These are phyloP conservation scores for Boletellus ananiceps DNA, from an alignment of 768 basidiomycete genomes.

Conservation along the genomic window DNA sequence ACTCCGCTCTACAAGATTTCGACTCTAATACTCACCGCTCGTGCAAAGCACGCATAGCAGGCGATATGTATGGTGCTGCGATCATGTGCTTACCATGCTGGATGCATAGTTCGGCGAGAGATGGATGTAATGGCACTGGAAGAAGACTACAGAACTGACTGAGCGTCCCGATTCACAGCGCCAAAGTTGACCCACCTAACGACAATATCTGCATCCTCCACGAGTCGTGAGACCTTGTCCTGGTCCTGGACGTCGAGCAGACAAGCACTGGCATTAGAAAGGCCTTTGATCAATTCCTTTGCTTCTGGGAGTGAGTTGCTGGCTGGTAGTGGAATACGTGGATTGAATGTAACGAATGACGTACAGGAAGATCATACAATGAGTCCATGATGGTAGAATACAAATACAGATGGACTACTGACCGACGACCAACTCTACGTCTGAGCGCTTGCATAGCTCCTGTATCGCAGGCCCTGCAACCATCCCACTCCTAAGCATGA, in stretches of 20 bases:
- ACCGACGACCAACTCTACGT: constrained; percentile 78
- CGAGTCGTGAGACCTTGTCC: constrained; percentile 42
- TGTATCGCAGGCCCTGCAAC: constrained; percentile 87
- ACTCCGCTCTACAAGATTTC: constrained; percentile 45
- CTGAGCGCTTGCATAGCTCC: constrained; percentile 56
- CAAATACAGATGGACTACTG: constrained; percentile 27
- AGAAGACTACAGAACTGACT: constrained; percentile 51
- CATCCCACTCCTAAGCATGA: constrained; percentile 93
- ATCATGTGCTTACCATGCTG: constrained; percentile 67
- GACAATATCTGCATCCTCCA: constrained; percentile 71
- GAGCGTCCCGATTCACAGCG: neutral
- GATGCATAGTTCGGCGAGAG: constrained; percentile 72
- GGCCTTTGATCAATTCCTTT: constrained; percentile 37
- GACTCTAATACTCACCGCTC: constrained; percentile 40
- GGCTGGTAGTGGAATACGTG: constrained; percentile 39
- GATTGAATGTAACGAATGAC: constrained; percentile 3
- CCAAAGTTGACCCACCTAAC: constrained; percentile 59
- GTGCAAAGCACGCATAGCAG: constrained; percentile 66
- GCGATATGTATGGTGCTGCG: constrained; percentile 88
- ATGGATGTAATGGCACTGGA: constrained; percentile 69
- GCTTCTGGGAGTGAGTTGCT: constrained; percentile 70
- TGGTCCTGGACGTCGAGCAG: constrained; percentile 55
- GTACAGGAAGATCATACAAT: constrained; percentile 10
- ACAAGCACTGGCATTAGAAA: constrained; percentile 52
- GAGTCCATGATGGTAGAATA: constrained; percentile 12